Evolutionary conservation across 805 yeast genomes (phyloP), one percentile per base, ranked within the genome.

Genomic region (Saccharomycopsis lassenensis): DNA sequence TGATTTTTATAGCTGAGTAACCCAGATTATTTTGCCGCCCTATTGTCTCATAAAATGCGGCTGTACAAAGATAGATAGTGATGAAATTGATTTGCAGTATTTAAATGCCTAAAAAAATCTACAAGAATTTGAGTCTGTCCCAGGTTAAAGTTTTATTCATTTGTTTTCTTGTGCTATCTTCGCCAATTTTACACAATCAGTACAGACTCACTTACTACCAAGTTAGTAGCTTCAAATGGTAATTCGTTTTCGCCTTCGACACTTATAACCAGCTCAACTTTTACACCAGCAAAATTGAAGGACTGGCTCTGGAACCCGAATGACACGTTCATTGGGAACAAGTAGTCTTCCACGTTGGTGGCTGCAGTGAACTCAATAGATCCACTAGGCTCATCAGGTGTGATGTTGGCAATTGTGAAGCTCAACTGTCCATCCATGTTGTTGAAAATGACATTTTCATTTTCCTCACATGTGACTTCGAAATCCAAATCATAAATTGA

Each of bases 321-420:
- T 33, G 65, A 58, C 26, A 86, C 70, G 49, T 75, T 75, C 65
- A 89, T 74, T 43, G 98, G 98, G 81, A 86, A 89, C 50, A 89
- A 63, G 8, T 74, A 68, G 44, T 86, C 94, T 57, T 89, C 96
- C 45, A 71, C 74, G 26, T 67, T 77, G 14, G 77, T 80, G 46
- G 77, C 79, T 41, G 84, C 73, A 6, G 77, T 56, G 53, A 91
- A 77, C 54, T 83, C 94, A 55, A 91, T 77, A 29, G 83, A 75
- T 30, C 87, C 95, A 18, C 69, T 63, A 4, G 73, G 62, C 15
- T 70, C 54, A 28, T 69, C 74, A 6, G 71, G 57, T 20, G 64
- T 54, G 29, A 85, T 60, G 26, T 62, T 59, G 11, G 69, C 72
- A 33, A 87, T 62, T 37, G 69, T 67, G 62, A 93, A 74, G 26